Evolutionary conservation across 1,139 yeast genomes (phyloP), one percentile per base, ranked within the genome.

Genomic region (Nakaseomyces bracarensis): DNA sequence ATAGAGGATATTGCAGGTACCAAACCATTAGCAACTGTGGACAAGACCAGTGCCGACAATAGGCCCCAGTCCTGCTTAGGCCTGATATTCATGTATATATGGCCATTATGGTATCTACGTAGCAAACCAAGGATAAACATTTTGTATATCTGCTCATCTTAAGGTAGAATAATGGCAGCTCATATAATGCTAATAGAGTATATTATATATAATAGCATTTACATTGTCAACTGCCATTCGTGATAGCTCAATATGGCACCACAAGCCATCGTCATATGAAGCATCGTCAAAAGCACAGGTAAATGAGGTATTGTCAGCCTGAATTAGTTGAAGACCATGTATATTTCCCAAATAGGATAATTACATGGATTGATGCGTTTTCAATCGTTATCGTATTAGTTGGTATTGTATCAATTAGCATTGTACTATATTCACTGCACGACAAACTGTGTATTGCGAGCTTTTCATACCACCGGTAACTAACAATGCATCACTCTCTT

Each of bases 1-100:
- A 82, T 68, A 0, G 93, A 76, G 26, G 79, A 72, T 1, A 74
- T 69, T 0, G 94, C 83, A 0, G 83, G 74, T 0, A 75, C 72
- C 2, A 71, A 58, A 0, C 83, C 77, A 13, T 77, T 67, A 0
- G 67, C 52, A 1, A 60, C 31, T 1, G 74, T 63, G 4, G 65
- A 43, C 0, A 56, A 2, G 0, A 50, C 10, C 2, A 62, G 57
- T 1, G 57, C 43, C 8, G 48, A n/a, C 6, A 66, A 30, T 1
- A 62, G 35, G 1, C 46, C 40, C 14, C 49, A 43, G 44, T 67
- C 68, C 11, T 49, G 47, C 15, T 46, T 44, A 1, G 46, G 30
- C 9, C 41, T 39, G 3, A 57, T 42, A 46, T 55, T 47, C 43
- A 33, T 33, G 26, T 33, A 33, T n/a, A 33, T 33, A 18, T 33